These are phyloP conservation scores for Ogataea haglerorum DNA, from an alignment of 805 yeast genomes.

Conservation along the genomic window DNA sequence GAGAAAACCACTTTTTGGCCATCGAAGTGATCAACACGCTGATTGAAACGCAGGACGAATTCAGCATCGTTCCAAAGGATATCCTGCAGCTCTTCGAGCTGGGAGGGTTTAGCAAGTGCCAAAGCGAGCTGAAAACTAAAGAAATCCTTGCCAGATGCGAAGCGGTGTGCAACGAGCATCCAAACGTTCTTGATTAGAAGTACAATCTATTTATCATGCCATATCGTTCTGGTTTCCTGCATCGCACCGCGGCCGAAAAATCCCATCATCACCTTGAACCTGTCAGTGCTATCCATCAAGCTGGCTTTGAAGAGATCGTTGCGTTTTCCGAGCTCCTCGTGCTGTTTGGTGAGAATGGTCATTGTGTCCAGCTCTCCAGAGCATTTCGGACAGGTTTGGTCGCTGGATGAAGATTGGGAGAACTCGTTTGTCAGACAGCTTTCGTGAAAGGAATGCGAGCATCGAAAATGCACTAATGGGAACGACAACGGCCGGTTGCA, in stretches of 20 bases:
- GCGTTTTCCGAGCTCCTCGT: conserved; percentile 58
- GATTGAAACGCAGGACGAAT: conserved; percentile 76
- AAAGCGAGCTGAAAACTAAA: conserved; percentile 32
- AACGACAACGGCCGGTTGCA: conserved; percentile 66
- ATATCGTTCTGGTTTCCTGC: conserved; percentile 38
- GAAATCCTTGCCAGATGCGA: conserved; percentile 38
- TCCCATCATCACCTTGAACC: conserved; percentile 73
- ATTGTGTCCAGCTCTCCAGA: conserved; percentile 67
- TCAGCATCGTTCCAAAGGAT: conserved; percentile 72
- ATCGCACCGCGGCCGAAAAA: conserved; percentile 87
- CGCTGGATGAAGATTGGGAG: conserved; percentile 14
- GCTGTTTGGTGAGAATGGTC: conserved; percentile 53
- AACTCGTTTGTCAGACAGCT: conserved; percentile 46
- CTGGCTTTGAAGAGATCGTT: conserved; percentile 60
- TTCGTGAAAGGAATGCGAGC: conserved; percentile 84
- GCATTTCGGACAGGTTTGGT: conserved; percentile 66
- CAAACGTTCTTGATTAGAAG: conserved; percentile 15
- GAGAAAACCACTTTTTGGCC: conserved; percentile 80
- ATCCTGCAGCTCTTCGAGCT: conserved; percentile 47
- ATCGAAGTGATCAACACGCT: conserved; percentile 86
- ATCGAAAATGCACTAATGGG: conserved; percentile 80
- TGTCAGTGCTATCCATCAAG: conserved; percentile 51
- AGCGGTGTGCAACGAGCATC: conserved; percentile 27
- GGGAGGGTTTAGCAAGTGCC: conserved; percentile 37
- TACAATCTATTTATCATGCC: conserved; percentile 10